Evolutionary conservation across 2,329 filamentous ascomycete species (phyloP).

Genomic region (Tolypocladium ovalisporum): DNA sequence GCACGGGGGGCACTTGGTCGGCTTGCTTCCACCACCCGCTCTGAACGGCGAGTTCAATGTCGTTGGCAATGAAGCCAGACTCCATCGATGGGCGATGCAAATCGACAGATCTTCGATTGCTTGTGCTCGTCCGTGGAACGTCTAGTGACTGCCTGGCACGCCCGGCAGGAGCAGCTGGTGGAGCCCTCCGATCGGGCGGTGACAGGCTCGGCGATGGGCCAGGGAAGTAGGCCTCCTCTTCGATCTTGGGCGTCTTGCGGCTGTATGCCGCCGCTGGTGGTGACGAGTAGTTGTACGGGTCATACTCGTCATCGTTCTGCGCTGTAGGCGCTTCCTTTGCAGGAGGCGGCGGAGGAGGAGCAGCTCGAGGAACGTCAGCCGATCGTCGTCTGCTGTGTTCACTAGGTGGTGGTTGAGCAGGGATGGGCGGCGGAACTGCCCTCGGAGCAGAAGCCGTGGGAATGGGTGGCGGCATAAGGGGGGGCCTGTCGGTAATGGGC

Average conservation of each 20-base stretch:
- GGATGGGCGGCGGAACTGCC: constrained; percentile 53
- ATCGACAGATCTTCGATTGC: constrained; percentile 59
- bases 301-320: constrained; percentile 55
- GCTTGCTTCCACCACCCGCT: constrained; percentile 83
- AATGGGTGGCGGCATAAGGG: constrained; percentile 42
- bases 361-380: constrained; percentile 57
- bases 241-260: constrained; percentile 26
- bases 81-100: constrained; percentile 63
- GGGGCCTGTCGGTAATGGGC: constrained; percentile 33
- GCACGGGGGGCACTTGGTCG: constrained; percentile 66
- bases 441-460: constrained; percentile 44
- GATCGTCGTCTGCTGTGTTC: constrained; percentile 49
- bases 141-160: constrained; percentile 23
- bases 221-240: constrained; percentile 37
- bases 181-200: constrained; percentile 34
- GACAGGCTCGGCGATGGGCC: constrained; percentile 32
- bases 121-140: constrained; percentile 25
- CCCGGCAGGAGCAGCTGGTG: constrained; percentile 23
- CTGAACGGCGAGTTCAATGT: constrained; percentile 65
- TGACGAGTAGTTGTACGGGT: constrained; percentile 49
- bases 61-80: constrained; percentile 75
- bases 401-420: constrained; percentile 41
- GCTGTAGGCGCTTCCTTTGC: constrained; percentile 14
- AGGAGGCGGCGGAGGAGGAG: constrained; percentile 45
- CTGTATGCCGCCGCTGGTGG: constrained; percentile 21